Conservation (phyloP, 208 protist genomes). For the Acanthamoeba comandoni region DNA sequence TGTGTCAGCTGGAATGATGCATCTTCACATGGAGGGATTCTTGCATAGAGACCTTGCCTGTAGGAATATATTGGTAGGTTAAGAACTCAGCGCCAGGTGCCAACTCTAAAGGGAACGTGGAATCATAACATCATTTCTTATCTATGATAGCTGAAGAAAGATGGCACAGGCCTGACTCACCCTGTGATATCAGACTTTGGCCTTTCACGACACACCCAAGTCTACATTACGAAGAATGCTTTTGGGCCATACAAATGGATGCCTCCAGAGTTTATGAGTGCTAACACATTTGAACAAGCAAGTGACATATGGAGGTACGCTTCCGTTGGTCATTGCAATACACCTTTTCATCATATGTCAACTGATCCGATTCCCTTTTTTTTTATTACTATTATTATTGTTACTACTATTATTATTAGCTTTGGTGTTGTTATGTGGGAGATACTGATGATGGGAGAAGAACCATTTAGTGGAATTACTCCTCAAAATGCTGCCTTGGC, state of each 20-base stretch:
- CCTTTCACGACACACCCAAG: neutral
- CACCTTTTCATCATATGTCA: neutral
- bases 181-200: constrained; percentile 20
- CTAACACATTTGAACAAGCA: neutral
- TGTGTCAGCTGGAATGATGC: constrained; percentile 22
- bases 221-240: neutral
- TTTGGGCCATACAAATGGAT: constrained; percentile 69
- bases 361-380: neutral
- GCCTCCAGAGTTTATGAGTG: constrained; percentile 53
- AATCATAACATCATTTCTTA: neutral
- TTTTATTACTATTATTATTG: neutral
- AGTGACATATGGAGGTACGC: neutral
- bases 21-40: constrained; percentile 72
- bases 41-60: constrained; percentile 68
- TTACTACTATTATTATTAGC: neutral
- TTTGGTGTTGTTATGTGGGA: constrained; percentile 74
- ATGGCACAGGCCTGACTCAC: neutral
- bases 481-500: neutral
- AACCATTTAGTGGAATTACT: constrained; percentile 34
- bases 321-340: neutral
- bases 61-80: constrained; percentile 58
- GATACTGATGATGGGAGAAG: constrained; percentile 68
- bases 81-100: too few relatives aligned
- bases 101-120: too few relatives aligned
- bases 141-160: constrained; percentile 1